A percentile compares a stretch with the other conserved stretches of the same genome.
Conservation (phyloP, 768 basidiomycete genomes). For the Amanita phalloides region DNA sequence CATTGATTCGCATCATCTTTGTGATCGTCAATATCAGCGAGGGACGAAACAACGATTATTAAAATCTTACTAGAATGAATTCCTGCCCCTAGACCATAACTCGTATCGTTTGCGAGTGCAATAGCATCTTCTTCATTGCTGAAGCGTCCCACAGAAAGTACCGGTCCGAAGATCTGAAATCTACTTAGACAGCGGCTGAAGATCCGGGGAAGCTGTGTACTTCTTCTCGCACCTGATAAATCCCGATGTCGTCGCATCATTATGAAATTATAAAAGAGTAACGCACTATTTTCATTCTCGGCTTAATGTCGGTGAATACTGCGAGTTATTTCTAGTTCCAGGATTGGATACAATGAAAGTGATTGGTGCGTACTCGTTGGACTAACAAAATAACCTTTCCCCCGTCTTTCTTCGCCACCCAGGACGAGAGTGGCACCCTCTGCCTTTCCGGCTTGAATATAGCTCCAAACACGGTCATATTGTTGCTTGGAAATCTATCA, state of each 20-base stretch:
- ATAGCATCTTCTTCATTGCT: conserved; percentile 84
- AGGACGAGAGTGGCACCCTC: conserved; percentile 72
- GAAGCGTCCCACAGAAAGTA: conserved; percentile 75
- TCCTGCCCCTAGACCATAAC: conserved; percentile 87
- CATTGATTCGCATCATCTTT: conserved; percentile 77
- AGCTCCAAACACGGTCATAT: conserved; percentile 78
- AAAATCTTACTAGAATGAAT: conserved; percentile 65
- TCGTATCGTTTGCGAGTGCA: conserved; percentile 74
- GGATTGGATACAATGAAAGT: neutral
- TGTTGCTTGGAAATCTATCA: conserved; percentile 70
- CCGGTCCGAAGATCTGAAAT: conserved; percentile 86
- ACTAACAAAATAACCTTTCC: conserved; percentile 82
- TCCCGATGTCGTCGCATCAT: conserved; percentile 1
- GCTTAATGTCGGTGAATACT: conserved; percentile 78
- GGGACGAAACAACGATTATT: conserved; percentile 1
- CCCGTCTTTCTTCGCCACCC: conserved; percentile 70
- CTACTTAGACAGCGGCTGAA: neutral
- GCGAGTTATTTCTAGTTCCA: conserved; percentile 4
- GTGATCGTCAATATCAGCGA: conserved; percentile 9
- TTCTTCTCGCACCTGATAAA: conserved; percentile 56
- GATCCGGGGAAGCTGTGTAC: conserved; percentile 19
- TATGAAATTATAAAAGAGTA: neutral
- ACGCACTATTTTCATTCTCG: conserved; percentile 80
- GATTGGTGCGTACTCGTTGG: conserved; percentile 59
- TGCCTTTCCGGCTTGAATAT: conserved; percentile 77